Base-by-base conservation (phyloP, 805 yeast species). In the Blastobotrys peoriensis region DNA sequence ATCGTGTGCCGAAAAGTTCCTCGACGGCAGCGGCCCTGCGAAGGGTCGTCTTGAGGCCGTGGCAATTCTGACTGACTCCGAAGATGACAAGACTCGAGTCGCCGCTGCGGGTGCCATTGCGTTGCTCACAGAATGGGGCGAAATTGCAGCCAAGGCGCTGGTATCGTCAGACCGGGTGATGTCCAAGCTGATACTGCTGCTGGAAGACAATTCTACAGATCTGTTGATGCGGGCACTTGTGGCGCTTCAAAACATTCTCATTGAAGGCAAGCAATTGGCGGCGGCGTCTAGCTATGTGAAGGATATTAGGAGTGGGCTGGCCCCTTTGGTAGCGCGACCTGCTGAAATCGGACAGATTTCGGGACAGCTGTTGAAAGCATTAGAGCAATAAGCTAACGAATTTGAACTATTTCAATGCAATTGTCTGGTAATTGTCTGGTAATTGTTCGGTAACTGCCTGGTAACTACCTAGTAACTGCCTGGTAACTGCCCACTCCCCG, bases 101-200 rank as follows among this genome's bases (percentile, higher is more conserved):
- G 72, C 72, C 1, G 70, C 69, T 2, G 53, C 66, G 3, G 72
- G 71, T 1, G 68, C 68, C 10, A 39, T 67, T 18, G 72, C 71
- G 5, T 56, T 61, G 37, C 52, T 67, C 3, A 53, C 68, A 1
- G 64, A 65, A 38, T 67, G 67, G 66, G 53, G 35, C 15, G 59
- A 54, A 9, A 60, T 61, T 1, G 66, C 63, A 5, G 55, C 62
- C 2, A 55, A 51, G 19, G 49, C 44, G 3, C 45, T 66, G 42
- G 61, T 59, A 34, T 49, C 49, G 38, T 52, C 50, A 38, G 47
- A 45, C n/a, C 52, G 50, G 28, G 51, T 62, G n/a, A 36, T 63
- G 41, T 51, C 38, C 16, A 33, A 38, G 27, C 27, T 53, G 25
- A 5, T 34, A 9, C 19, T 19, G 33, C 38, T 46, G 30, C 38